Evolutionary conservation across 257 asterid species (phyloP).

Genomic region (Nyctanthes arbortristis): DNA sequence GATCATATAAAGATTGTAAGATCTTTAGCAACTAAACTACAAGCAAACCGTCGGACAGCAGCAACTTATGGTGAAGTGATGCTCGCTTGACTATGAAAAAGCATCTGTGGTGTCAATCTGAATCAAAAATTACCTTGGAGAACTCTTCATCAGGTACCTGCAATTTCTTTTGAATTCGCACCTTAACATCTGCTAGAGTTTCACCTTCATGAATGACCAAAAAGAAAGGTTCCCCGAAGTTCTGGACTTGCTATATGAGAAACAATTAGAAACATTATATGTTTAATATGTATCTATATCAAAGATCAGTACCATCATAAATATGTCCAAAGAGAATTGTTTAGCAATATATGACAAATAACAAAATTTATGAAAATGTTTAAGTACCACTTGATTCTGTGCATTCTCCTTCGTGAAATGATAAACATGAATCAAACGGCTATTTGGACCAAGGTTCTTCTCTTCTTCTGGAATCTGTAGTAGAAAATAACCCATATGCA

Average conservation of each 20-base stretch:
- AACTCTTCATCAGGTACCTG: conserved; percentile 92
- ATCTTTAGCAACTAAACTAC: conserved; percentile 10
- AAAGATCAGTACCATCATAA: background rate
- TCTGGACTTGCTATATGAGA: conserved; percentile 75
- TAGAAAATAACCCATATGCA: conserved; percentile 6
- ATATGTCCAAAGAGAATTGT: background rate
- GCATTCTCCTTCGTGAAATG: conserved; percentile 78
- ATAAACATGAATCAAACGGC: conserved; percentile 79
- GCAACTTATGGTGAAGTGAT: conserved; percentile 7
- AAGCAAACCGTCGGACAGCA: background rate
- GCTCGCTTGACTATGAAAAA: conserved; percentile 1
- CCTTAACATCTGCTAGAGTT: conserved; percentile 75
- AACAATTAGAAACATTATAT: background rate
- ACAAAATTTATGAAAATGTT: conserved; percentile 15
- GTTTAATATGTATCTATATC: background rate
- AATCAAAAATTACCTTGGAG: conserved; percentile 52
- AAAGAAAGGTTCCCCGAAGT: conserved; percentile 96
- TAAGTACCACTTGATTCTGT: conserved; percentile 81
- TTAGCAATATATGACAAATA: background rate
- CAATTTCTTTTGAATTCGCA: conserved; percentile 83
- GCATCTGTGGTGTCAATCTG: conserved; percentile 7
- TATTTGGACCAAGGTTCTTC: conserved; percentile 78
- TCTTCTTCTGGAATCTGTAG: conserved; percentile 90
- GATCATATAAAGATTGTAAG: conserved; percentile 14
- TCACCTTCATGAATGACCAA: conserved; percentile 91